Evolutionary conservation across 2,329 filamentous ascomycete genomes (phyloP), one percentile per base, ranked within the genome.

Genomic region (Fusarium floridanum): DNA sequence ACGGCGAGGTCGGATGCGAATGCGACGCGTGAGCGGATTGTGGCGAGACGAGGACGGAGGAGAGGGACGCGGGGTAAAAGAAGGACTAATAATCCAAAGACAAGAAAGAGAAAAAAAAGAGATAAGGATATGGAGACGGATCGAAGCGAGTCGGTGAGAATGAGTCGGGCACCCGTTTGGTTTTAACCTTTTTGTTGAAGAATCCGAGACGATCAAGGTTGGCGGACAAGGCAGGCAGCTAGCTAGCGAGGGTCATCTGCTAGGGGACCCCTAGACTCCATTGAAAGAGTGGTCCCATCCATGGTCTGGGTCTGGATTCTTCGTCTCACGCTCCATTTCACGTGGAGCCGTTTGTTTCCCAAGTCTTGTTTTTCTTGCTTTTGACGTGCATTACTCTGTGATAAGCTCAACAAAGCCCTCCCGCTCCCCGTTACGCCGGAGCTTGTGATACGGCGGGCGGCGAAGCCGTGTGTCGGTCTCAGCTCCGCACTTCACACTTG

Each of bases 101-200:
- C 57, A 60, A 60, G 55, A 24, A n/a, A 12, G 16, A 12, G 12
- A 59, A 22, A 11, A 16, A 16, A 56, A 36, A 17, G 34, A 45
- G 36, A 34, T 22, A 48, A 20, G 57, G 36, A 56, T 20, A 41
- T 17, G 45, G 36, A 56, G 10, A 55, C 41, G 12, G 17, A 24
- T n/a, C 27, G n/a, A 39, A 39, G 56, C 39, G 27, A 67, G 65
- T 57, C 65, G 60, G 60, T 64, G 39, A 59, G 50, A n/a, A 20
- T 39, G 56, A 17, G 41, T 50, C 22, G 56, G 24, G 56, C 56
- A 43, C 56, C 56, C 39, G 63, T 41, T 39, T 45, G 22, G n/a
- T 34, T 53, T 56, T 43, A 53, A 64, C 57, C 50, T 61, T 41
- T 39, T 59, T 65, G 60, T 57, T 43, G 32, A 39, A 8, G 22